phyloP scores from a whole-genome alignment of 148 eudicot species.

The Arbutus unedo region DNA sequence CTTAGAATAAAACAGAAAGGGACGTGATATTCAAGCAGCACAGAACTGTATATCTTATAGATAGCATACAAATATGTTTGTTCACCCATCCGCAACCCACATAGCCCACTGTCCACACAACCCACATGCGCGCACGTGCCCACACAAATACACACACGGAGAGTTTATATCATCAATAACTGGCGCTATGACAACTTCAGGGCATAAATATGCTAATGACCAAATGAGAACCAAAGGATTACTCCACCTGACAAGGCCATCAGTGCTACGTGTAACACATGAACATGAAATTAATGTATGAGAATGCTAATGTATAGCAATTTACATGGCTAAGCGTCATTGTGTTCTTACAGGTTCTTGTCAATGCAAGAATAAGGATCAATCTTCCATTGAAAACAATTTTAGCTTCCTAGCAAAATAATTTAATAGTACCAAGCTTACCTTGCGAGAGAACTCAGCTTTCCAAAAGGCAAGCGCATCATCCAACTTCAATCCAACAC shows the following conservation, averaged over 20 bases:
- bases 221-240: background rate
- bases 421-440: conserved; percentile 24
- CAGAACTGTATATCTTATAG: background rate
- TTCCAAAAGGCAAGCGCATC: conserved; percentile 98
- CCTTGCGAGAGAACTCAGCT: conserved; percentile 89
- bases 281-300: background rate
- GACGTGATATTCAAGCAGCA: background rate
- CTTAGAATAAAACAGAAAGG: background rate
- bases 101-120: too few relatives aligned
- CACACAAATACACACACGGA: background rate
- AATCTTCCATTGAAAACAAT: background rate
- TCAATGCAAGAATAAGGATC: conserved; percentile 2
- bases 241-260: background rate
- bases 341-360: conserved; percentile 6
- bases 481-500: conserved; percentile 92
- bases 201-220: background rate
- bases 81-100: background rate
- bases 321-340: background rate
- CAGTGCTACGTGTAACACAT: background rate
- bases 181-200: background rate
- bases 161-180: background rate
- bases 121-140: too few relatives aligned
- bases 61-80: background rate
- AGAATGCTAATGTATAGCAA: background rate
- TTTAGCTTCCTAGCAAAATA: background rate